Conservation (phyloP, 2,329 filamentous ascomycete genomes). For the Penicillium sp. region DNA sequence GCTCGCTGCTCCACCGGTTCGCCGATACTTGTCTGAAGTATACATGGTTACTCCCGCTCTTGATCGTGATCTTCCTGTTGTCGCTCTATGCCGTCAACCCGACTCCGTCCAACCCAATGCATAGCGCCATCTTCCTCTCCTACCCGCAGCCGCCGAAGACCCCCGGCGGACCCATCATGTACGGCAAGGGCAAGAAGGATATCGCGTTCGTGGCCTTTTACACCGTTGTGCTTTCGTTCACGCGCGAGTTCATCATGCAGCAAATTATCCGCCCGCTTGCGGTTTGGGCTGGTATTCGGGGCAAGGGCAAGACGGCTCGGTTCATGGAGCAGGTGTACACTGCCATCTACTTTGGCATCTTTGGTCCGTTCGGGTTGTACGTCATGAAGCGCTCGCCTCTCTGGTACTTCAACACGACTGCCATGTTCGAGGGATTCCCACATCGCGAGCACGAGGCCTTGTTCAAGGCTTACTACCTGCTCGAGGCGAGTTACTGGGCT, state of each 20-base stretch:
- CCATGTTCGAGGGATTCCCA: constrained; percentile 85
- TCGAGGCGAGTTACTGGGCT: constrained; percentile 91
- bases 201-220: constrained; percentile 86
- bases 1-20: constrained; percentile 41
- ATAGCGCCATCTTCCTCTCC: constrained; percentile 81
- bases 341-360: constrained; percentile 77
- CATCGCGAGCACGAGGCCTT: constrained; percentile 70
- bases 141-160: constrained; percentile 63
- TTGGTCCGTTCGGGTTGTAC: constrained; percentile 78
- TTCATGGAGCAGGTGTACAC: constrained; percentile 98
- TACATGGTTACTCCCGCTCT: constrained; percentile 62
- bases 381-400: constrained; percentile 88
- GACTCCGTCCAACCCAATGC: constrained; percentile 67
- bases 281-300: constrained; percentile 60
- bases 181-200: constrained; percentile 84
- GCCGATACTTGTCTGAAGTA: constrained; percentile 44
- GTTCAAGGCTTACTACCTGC: constrained; percentile 95
- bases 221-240: constrained; percentile 82
- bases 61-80: constrained; percentile 59
- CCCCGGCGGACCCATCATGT: constrained; percentile 55
- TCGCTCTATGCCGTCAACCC: constrained; percentile 69
- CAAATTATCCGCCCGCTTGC: constrained; percentile 74
- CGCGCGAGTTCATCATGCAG: constrained; percentile 94
- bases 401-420: constrained; percentile 90
- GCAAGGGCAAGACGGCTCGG: constrained; percentile 71